Evolutionary conservation across 495 filamentous ascomycete genomes (phyloP).

Genomic region (Sphaerosporella brunnea): DNA sequence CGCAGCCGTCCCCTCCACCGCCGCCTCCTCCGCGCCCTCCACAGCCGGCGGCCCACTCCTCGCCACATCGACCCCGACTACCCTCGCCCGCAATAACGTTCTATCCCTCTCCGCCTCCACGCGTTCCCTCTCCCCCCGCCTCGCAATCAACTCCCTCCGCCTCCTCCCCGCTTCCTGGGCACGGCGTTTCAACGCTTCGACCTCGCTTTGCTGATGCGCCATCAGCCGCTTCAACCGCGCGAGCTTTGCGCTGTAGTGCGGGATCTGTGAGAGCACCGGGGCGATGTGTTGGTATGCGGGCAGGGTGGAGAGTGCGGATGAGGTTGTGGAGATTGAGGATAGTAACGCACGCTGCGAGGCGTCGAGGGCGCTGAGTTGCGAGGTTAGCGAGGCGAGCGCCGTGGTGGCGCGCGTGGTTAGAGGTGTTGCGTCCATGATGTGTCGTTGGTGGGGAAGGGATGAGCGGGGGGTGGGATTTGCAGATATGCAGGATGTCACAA

Average conservation of each 20-base stretch:
- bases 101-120: slow-evolving; percentile 21
- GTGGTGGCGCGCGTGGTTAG: neutral
- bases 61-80: slow-evolving; percentile 1
- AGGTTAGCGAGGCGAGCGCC: neutral
- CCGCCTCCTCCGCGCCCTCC: neutral
- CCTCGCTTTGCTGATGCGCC: slow-evolving; percentile 19
- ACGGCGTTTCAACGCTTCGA: slow-evolving; percentile 15
- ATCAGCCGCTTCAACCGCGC: slow-evolving; percentile 16
- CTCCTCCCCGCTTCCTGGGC: slow-evolving; percentile 17
- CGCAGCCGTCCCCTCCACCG: neutral
- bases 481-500: no score
- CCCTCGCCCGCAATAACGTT: slow-evolving; percentile 18
- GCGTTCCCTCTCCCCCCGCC: slow-evolving; percentile 15
- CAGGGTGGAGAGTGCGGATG: slow-evolving; percentile 13
- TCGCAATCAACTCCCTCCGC: slow-evolving; percentile 10
- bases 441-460: no score
- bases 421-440: slow-evolving; percentile 4
- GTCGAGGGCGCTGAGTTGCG: slow-evolving; percentile 3
- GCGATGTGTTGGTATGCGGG: slow-evolving; percentile 17
- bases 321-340: slow-evolving; percentile 17
- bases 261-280: slow-evolving; percentile 20
- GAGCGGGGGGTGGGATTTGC: no score
- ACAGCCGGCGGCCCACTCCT: neutral
- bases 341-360: slow-evolving; percentile 22
- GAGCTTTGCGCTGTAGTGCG: slow-evolving; percentile 20